phyloP scores from a whole-genome alignment of 1,284 basidiomycete species.

The Inonotus hispidus region DNA sequence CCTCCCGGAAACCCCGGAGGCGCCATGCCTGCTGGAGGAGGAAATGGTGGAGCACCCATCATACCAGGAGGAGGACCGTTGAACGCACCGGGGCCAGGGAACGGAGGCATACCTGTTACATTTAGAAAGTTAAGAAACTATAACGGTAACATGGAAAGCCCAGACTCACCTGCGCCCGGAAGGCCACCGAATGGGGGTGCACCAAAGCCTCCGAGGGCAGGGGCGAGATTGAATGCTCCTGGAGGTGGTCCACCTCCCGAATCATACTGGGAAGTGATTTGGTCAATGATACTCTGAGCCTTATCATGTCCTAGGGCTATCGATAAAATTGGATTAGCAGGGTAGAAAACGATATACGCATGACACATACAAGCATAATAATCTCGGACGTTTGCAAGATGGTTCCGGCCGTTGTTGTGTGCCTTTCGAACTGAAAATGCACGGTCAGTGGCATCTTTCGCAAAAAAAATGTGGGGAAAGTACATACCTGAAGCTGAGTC shows the following conservation, averaged over 20 bases:
- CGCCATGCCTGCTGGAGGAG: slow-evolving; percentile 25
- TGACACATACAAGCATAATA: slow-evolving; percentile 86
- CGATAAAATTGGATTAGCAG: slow-evolving; percentile 6
- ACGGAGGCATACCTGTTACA: slow-evolving; percentile 41
- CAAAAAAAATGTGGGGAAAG: neutral
- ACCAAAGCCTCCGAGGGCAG: slow-evolving; percentile 50
- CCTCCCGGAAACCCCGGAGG: slow-evolving; percentile 39
- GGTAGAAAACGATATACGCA: neutral
- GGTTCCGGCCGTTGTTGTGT: slow-evolving; percentile 96
- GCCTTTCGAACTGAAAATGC: slow-evolving; percentile 81
- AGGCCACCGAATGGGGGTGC: slow-evolving; percentile 30
- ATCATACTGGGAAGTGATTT: slow-evolving; percentile 90
- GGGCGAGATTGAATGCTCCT: slow-evolving; percentile 76
- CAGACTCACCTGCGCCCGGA: slow-evolving; percentile 24
- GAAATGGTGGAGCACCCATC: slow-evolving; percentile 19
- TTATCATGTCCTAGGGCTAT: slow-evolving; percentile 92
- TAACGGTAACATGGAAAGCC: neutral
- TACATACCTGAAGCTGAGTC: slow-evolving; percentile 77
- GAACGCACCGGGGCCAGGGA: slow-evolving; percentile 44
- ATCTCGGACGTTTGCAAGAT: slow-evolving; percentile 92
- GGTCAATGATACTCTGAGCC: slow-evolving; percentile 94
- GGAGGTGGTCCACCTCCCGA: slow-evolving; percentile 77
- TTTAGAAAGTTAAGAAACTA: neutral
- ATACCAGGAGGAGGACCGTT: slow-evolving; percentile 30
- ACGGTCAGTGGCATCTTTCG: slow-evolving; percentile 24